Conservation (phyloP, 257 asterid species). For the Agastache rugosa region DNA sequence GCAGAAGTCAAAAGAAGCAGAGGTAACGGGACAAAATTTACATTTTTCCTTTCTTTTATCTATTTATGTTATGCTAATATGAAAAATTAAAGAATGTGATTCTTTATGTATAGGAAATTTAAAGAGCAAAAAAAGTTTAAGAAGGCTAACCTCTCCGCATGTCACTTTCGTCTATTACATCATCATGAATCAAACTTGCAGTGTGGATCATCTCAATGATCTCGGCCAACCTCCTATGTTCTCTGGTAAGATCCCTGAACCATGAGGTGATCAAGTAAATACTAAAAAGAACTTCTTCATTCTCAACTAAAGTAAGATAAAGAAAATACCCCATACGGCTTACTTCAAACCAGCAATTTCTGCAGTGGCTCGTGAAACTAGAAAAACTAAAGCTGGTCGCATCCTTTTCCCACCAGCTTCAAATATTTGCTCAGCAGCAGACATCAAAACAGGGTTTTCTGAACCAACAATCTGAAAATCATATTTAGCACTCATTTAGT, state of each 20-base stretch:
- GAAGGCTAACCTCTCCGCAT: slow-evolving; percentile 77
- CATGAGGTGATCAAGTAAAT: slow-evolving; percentile 19
- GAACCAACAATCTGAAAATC: slow-evolving; percentile 87
- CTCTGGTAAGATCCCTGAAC: slow-evolving; percentile 80
- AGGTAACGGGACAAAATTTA: not conserved
- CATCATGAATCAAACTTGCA: slow-evolving; percentile 97
- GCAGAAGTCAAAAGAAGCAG: not conserved
- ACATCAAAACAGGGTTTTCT: slow-evolving; percentile 92
- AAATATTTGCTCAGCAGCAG: slow-evolving; percentile 97
- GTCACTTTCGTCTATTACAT: slow-evolving; percentile 93
- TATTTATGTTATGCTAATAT: not conserved
- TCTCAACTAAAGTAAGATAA: not conserved
- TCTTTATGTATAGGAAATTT: not conserved
- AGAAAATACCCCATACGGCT: slow-evolving; percentile 40
- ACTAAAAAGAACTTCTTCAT: not conserved
- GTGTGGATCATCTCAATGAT: slow-evolving; percentile 99
- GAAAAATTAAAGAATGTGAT: not conserved
- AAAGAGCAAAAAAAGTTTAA: not conserved
- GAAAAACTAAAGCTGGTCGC: slow-evolving; percentile 94
- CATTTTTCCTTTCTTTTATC: not conserved
- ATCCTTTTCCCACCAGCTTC: slow-evolving; percentile 98
- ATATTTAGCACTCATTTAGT: slow-evolving; percentile 39
- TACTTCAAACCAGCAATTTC: slow-evolving; percentile 76
- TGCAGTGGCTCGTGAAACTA: slow-evolving; percentile 92
- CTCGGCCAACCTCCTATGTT: slow-evolving; percentile 94